A percentile compares a stretch with the other conserved stretches of the same genome.
phyloP scores from a whole-genome alignment of 2,329 filamentous ascomycete genomes.

The Diaporthe humulicola region DNA sequence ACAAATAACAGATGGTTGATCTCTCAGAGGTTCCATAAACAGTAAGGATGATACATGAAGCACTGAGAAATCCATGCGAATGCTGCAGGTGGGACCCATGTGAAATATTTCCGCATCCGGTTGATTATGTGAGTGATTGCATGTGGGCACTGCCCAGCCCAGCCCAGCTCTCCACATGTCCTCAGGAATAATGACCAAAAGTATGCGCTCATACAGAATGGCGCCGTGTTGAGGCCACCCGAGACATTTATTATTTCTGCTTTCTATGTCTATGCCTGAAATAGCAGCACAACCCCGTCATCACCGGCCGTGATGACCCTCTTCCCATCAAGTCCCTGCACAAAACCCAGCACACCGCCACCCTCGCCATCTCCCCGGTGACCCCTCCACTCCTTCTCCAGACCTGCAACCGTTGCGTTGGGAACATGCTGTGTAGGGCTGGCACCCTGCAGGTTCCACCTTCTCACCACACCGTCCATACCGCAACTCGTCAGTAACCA shows the following conservation, averaged over 20 bases:
- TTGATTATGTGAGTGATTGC: background rate
- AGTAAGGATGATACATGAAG: background rate
- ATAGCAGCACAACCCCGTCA: conserved; percentile 79
- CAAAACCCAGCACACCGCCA: conserved; percentile 91
- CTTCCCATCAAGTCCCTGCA: conserved; percentile 81
- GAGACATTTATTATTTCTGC: background rate
- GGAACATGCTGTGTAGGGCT: conserved; percentile 43
- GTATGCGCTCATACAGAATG: background rate
- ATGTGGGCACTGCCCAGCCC: background rate
- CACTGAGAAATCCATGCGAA: no score
- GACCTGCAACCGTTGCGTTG: conserved; percentile 71
- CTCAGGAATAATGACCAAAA: background rate
- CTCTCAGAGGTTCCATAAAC: background rate
- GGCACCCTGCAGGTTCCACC: conserved; percentile 84
- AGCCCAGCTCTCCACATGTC: background rate
- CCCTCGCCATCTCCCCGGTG: conserved; percentile 88
- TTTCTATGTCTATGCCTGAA: conserved; percentile 65
- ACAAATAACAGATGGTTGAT: background rate
- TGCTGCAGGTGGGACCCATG: background rate
- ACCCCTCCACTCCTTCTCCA: conserved; percentile 90
- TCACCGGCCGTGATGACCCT: conserved; percentile 91
- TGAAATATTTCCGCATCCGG: background rate
- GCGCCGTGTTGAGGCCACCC: no score
- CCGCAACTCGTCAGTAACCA: conserved; percentile 89
- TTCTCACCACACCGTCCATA: conserved; percentile 89